phyloP scores from a whole-genome alignment of 129 eudicot genomes.

The sunflower (Helianthus annuus) region DNA sequence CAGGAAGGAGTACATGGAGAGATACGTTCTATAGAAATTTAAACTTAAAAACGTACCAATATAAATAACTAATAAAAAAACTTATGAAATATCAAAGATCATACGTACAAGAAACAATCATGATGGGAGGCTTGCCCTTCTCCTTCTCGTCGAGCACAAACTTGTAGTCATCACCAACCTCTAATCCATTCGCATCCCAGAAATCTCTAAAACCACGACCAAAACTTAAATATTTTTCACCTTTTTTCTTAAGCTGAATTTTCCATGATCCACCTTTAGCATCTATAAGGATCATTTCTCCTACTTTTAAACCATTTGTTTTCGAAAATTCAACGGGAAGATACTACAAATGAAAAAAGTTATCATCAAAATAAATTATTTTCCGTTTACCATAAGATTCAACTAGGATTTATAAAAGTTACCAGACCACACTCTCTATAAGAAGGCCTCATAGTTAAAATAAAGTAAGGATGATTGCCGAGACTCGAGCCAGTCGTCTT shows the following conservation, averaged over 20 bases:
- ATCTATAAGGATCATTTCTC: conserved; percentile 20
- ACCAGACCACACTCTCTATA: too few species aligned
- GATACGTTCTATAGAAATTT: too few species aligned
- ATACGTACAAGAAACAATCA: conserved; percentile 15
- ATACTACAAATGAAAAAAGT: too few species aligned
- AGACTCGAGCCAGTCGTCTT: too few species aligned
- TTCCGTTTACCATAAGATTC: too few species aligned
- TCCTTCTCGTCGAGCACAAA: conserved; percentile 26
- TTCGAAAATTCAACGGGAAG: conserved; percentile 5
- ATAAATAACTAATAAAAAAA: too few species aligned
- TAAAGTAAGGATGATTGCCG: too few species aligned
- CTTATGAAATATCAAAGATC: neutral
- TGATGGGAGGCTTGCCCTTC: conserved; percentile 27
- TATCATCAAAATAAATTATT: too few species aligned
- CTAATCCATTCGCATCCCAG: conserved; percentile 19
- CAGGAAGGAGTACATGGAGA: too few species aligned
- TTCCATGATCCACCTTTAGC: conserved; percentile 13
- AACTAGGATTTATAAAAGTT: too few species aligned
- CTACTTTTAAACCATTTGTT: conserved; percentile 2
- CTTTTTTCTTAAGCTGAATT: neutral
- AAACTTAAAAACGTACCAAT: too few species aligned
- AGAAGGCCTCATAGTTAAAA: too few species aligned
- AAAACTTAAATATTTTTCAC: neutral
- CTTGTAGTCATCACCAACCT: conserved; percentile 23
- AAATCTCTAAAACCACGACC: conserved; percentile 18